A percentile compares a stretch with the other conserved stretches of the same genome.
phyloP scores from a whole-genome alignment of 768 basidiomycete species.

The Trametes sanguinea region DNA sequence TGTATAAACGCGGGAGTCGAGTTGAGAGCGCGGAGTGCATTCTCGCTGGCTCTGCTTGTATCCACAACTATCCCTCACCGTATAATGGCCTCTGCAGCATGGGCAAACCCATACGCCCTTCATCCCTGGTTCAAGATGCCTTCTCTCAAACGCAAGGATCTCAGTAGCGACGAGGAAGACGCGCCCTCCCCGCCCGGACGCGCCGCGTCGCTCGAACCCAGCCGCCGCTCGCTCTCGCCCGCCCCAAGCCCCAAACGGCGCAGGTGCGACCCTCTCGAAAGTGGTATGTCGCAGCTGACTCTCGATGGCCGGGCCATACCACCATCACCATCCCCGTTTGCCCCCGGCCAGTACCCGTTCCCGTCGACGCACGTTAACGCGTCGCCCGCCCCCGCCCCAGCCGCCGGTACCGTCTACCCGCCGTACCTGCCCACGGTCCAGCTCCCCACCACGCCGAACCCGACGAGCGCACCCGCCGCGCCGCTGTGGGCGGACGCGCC shows the following conservation, averaged over 20 bases:
- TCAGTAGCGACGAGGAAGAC: constrained; percentile 25
- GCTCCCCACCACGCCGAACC: constrained; percentile 3
- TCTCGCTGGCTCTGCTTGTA: neutral
- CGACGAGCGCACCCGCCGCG: neutral
- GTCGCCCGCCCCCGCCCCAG: neutral
- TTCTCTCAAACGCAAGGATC: constrained; percentile 43
- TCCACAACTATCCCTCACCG: neutral
- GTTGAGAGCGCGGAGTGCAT: neutral
- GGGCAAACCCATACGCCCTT: constrained; percentile 35
- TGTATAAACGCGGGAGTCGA: neutral
- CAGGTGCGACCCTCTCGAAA: constrained; percentile 52
- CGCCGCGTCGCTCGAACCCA: constrained; percentile 2
- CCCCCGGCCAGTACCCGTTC: neutral
- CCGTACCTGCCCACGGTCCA: constrained; percentile 2
- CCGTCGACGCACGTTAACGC: neutral
- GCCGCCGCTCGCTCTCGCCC: constrained; percentile 20
- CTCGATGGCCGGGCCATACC: constrained; percentile 27
- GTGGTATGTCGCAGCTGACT: constrained; percentile 55
- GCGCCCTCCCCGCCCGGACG: constrained; percentile 19
- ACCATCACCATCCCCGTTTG: constrained; percentile 5
- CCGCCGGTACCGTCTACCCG: neutral
- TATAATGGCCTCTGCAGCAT: constrained; percentile 37
- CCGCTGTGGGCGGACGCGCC: constrained; percentile 12
- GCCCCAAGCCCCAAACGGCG: constrained; percentile 44
- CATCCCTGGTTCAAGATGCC: constrained; percentile 50